Conservation (phyloP, 2,329 filamentous ascomycete species). For the Paraconiothyrium brasiliense region DNA sequence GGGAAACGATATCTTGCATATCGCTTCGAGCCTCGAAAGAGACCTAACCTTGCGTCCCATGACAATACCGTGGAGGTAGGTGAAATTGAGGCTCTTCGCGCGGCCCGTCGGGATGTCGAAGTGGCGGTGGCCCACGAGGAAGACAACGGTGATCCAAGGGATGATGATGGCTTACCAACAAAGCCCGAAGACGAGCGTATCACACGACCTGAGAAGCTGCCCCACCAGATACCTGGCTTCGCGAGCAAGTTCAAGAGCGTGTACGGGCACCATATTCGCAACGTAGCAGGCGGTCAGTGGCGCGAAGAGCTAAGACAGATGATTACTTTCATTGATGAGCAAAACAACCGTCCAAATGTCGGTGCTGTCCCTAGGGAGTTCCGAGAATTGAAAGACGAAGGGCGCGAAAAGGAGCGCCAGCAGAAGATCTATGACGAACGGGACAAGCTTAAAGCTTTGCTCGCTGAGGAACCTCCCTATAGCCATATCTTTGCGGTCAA, state of each 20-base stretch:
- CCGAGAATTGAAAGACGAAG: too few relatives aligned
- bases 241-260: background rate
- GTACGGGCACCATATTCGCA: slow-evolving; percentile 14
- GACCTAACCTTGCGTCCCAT: background rate
- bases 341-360: too few relatives aligned
- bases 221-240: background rate
- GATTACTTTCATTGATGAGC: background rate
- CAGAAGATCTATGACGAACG: background rate
- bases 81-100: background rate
- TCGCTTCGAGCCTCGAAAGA: background rate
- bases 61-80: background rate
- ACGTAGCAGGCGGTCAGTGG: slow-evolving; percentile 12
- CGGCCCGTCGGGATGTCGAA: background rate
- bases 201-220: background rate
- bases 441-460: background rate
- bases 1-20: background rate
- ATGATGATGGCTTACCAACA: background rate
- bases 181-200: background rate
- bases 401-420: background rate
- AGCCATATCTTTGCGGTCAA: background rate
- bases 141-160: background rate
- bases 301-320: slow-evolving; percentile 9
- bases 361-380: too few relatives aligned
- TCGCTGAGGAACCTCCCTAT: background rate
- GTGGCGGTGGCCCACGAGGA: background rate